phyloP scores from a whole-genome alignment of 2,329 filamentous ascomycete species.

The Aspergillus uvarum region DNA sequence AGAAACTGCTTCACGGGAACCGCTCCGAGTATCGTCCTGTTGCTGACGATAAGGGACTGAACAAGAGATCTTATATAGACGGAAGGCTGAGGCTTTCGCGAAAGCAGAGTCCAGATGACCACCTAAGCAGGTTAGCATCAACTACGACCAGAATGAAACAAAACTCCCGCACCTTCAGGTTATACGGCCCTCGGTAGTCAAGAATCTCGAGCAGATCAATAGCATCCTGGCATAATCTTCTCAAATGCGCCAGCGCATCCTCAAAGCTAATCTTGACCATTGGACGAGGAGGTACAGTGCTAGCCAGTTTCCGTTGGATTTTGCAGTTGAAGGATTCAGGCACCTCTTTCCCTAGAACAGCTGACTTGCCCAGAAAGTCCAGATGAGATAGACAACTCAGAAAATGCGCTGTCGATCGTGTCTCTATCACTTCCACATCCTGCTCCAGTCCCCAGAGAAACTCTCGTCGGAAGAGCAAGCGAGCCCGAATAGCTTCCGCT shows the following conservation, averaged over 20 bases:
- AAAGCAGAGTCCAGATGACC: constrained; percentile 72
- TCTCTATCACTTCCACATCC: constrained; percentile 33
- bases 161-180: constrained; percentile 58
- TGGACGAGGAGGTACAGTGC: constrained; percentile 87
- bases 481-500: constrained; percentile 58
- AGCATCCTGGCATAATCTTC: constrained; percentile 70
- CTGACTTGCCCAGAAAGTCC: constrained; percentile 58
- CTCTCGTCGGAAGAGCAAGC: constrained; percentile 65
- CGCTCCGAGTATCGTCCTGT: constrained; percentile 66
- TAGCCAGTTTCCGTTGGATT: constrained; percentile 86
- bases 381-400: constrained; percentile 46
- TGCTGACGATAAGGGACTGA: constrained; percentile 72
- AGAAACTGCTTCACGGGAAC: constrained; percentile 73
- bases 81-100: constrained; percentile 76
- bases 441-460: constrained; percentile 44
- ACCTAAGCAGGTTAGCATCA: constrained; percentile 49
- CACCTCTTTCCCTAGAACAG: constrained; percentile 63
- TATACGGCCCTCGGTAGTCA: constrained; percentile 66
- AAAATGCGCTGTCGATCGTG: constrained; percentile 31
- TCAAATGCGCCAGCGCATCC: constrained; percentile 69
- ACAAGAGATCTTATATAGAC: constrained; percentile 80
- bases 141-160: background rate
- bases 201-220: constrained; percentile 67
- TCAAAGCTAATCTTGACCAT: constrained; percentile 75
- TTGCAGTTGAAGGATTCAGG: constrained; percentile 84